Base-by-base conservation (phyloP, 164 flowering plant species). In the Macadamia integrifolia region DNA sequence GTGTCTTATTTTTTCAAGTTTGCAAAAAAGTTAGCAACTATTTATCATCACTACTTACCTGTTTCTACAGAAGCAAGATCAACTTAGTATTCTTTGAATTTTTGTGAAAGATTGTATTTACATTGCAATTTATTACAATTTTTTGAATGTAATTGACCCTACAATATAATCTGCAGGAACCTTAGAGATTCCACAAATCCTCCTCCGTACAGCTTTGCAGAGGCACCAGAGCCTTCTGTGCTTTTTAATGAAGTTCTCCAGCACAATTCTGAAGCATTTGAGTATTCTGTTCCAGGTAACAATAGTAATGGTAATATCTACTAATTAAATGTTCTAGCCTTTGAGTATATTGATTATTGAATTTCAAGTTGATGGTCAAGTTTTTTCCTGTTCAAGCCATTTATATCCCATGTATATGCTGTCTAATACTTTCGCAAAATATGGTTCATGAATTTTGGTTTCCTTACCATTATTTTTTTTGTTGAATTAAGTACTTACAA, bases 281-380 rank as follows among this genome's bases (percentile, higher is more conserved):
- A 83, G 69, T 80, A 63, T 68, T 74, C 64, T 49, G 50, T 70
- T 81, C 87, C 89, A 85, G 98, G 97, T 93, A 87, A 83, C 77
- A 57, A 64, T 75, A 74, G 78, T 93, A 87, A 83, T 76, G 57
- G 62, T 75, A 74, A 77, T 77, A 62, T 69, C 50, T 69, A n/a
- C 50, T 6, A 52, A 9, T 65, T 31, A 23, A 23, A 12, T 18
- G 14, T 44, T 42, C 12, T 58, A 9, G 8, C 58, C 23, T 23
- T 23, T 23, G 23, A 23, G 61, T 17, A n/a, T n/a, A 31, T 18
- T 10, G 9, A 9, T 32, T 17, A 23, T 43, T 17, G 13, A 68
- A 30, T 57, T 12, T 31, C 3, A 30, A 31, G n/a, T 67, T 67
- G 40, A 42, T 44, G 14, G 13, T 29, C 31, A 52, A 52, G 3